Base-by-base conservation (phyloP, 768 basidiomycete species). In the Suillus bovinus region DNA sequence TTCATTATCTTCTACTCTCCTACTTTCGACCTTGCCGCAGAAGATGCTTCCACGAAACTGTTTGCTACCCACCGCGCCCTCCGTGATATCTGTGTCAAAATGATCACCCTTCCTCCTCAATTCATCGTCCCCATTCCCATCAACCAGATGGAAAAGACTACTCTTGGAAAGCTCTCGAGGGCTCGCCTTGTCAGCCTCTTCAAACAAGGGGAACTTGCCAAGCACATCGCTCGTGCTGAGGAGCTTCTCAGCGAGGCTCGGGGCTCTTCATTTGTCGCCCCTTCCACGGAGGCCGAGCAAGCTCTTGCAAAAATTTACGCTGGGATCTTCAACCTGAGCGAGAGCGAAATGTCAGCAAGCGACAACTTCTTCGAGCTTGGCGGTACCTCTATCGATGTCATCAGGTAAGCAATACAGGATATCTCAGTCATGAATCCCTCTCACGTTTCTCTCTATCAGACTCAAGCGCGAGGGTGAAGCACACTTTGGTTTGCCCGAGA, bases 1-100 rank as follows among this genome's bases (percentile, higher is more conserved):
- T 81, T 80, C 61, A 66, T 70, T 27, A 66, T 81, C 31, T 81
- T 81, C 73, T 81, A 81, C 58, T 65, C 72, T 1, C 74, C 74
- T 10, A 59, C 67, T 2, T 71, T 71, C 33, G 63, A 68, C 39
- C 39, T 71, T 27, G 1, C 67, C 27, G 62, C 47, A 13, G 64
- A 69, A 20, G 71, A 66, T 54, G 69, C 67, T 8, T 57, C 71
- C 4, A 38, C 31, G 24, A 67, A 60, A 54, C 46, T 71, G 17
- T 33, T 44, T 4, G 63, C 67, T 5, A 72, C 77, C 64, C 66
- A 71, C 68, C 50, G 62, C 69, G 57, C 76, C 68, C 65, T 76
- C 58, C 66, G 72, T 2, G 70, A 71, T 6, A 69, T 72, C 16
- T 69, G 69, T 1, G 54, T 72, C 27, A 72, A 67, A 62, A 71